phyloP scores from a whole-genome alignment of 2,329 filamentous ascomycete genomes.

The Fusarium siculi region DNA sequence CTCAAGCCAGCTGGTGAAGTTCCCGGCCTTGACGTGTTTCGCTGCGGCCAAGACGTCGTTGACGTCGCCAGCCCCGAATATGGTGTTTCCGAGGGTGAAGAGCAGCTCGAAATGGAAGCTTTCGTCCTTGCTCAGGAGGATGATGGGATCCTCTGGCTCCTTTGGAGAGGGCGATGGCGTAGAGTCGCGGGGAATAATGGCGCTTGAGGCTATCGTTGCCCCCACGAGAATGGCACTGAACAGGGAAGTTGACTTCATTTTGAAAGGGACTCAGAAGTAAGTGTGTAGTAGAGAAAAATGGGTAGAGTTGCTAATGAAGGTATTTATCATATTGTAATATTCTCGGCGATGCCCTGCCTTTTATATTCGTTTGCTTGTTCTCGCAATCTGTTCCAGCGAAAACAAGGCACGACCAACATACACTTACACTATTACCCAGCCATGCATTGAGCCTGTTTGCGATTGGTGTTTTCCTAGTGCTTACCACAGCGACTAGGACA shows the following conservation, averaged over 20 bases:
- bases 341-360: neutral
- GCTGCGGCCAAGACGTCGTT: neutral
- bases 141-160: neutral
- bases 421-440: neutral
- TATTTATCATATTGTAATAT: neutral
- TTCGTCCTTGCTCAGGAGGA: neutral
- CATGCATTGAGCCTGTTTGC: neutral
- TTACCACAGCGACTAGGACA: neutral
- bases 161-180: rapidly evolving
- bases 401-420: rapidly evolving
- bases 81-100: neutral
- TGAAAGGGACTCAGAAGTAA: rapidly evolving
- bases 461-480: neutral
- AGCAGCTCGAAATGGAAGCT: neutral
- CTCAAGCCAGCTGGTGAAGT: neutral
- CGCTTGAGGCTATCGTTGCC: neutral
- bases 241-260: neutral
- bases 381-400: neutral
- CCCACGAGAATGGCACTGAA: neutral
- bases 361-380: neutral
- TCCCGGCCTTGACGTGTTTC: neutral
- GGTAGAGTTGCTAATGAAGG: rapidly evolving
- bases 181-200: neutral
- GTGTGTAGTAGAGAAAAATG: neutral
- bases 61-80: neutral